Evolutionary conservation across 2,329 filamentous ascomycete genomes (phyloP).

Genomic region (Aspergillus tanneri): DNA sequence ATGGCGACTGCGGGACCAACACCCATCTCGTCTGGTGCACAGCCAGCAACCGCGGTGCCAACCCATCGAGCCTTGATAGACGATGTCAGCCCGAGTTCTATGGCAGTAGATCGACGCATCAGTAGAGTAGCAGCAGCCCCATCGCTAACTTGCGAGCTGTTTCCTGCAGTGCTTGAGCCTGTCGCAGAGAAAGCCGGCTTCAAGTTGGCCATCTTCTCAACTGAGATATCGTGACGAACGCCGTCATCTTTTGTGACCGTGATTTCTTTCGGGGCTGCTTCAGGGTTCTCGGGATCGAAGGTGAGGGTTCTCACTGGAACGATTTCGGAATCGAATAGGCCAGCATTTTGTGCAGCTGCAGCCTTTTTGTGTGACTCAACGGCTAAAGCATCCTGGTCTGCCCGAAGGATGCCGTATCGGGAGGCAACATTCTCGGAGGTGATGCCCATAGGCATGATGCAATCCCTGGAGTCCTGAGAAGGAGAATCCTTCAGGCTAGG

Average conservation of each 20-base stretch:
- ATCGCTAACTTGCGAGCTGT: slow-evolving; percentile 81
- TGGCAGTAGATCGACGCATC: slow-evolving; percentile 79
- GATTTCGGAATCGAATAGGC: slow-evolving; percentile 75
- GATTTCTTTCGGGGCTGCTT: slow-evolving; percentile 58
- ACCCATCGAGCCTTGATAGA: slow-evolving; percentile 82
- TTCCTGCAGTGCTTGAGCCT: slow-evolving; percentile 80
- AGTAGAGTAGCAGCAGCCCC: slow-evolving; percentile 80
- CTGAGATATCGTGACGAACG: slow-evolving; percentile 65
- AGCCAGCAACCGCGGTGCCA: slow-evolving; percentile 71
- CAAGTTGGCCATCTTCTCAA: slow-evolving; percentile 71
- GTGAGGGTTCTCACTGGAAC: slow-evolving; percentile 73
- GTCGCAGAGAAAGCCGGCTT: slow-evolving; percentile 80
- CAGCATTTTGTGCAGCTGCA: slow-evolving; percentile 64
- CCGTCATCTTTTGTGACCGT: slow-evolving; percentile 79
- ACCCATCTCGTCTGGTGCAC: slow-evolving; percentile 89
- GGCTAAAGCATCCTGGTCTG: slow-evolving; percentile 81
- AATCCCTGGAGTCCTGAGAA: slow-evolving; percentile 72
- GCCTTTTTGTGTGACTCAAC: slow-evolving; percentile 72
- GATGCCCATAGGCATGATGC: slow-evolving; percentile 90
- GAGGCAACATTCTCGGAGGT: slow-evolving; percentile 85
- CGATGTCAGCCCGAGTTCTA: slow-evolving; percentile 65
- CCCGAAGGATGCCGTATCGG: slow-evolving; percentile 69
- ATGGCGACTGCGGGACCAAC: slow-evolving; percentile 84
- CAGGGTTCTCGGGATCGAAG: slow-evolving; percentile 61
- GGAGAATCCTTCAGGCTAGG: slow-evolving; percentile 64